Evolutionary conservation across 2,329 filamentous ascomycete species (phyloP).

Genomic region (Leptographium lundbergii): DNA sequence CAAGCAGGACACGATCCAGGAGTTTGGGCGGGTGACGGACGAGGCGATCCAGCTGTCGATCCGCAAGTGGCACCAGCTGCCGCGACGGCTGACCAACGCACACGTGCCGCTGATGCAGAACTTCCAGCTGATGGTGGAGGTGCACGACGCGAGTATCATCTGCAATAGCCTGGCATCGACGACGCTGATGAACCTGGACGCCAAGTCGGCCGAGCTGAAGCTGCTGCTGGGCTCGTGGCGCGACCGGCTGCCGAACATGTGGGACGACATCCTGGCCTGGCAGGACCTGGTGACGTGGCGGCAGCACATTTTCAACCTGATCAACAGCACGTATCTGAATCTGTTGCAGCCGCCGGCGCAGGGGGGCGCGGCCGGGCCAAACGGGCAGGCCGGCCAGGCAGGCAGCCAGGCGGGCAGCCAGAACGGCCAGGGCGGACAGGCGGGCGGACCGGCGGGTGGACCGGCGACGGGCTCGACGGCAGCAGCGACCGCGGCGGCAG

Average conservation of each 20-base stretch:
- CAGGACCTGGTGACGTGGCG: slow-evolving; percentile 99
- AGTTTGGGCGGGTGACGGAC: slow-evolving; percentile 85
- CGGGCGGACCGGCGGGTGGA: neutral
- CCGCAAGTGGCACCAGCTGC: slow-evolving; percentile 97
- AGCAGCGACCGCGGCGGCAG: neutral
- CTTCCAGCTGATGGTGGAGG: slow-evolving; percentile 93
- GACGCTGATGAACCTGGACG: slow-evolving; percentile 72
- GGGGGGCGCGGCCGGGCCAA: neutral
- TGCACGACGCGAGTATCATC: slow-evolving; percentile 95
- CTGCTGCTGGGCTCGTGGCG: slow-evolving; percentile 88
- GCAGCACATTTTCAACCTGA: slow-evolving; percentile 95
- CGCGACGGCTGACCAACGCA: slow-evolving; percentile 81
- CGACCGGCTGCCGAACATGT: slow-evolving; percentile 89
- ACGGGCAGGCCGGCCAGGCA: no score
- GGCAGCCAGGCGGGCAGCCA: neutral
- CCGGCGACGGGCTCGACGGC: neutral
- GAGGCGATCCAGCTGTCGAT: slow-evolving; percentile 97
- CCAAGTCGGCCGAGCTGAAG: slow-evolving; percentile 92
- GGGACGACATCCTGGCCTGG: slow-evolving; percentile 99
- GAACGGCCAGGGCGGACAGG: no score
- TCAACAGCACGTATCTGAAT: slow-evolving; percentile 85
- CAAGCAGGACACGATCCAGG: slow-evolving; percentile 64
- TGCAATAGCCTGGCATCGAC: slow-evolving; percentile 82
- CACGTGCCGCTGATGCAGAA: slow-evolving; percentile 92
- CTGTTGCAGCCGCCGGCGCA: slow-evolving; percentile 63